These are phyloP conservation scores for Nissolia schottii DNA, from an alignment of 306 rosid species.

Conservation along the genomic window DNA sequence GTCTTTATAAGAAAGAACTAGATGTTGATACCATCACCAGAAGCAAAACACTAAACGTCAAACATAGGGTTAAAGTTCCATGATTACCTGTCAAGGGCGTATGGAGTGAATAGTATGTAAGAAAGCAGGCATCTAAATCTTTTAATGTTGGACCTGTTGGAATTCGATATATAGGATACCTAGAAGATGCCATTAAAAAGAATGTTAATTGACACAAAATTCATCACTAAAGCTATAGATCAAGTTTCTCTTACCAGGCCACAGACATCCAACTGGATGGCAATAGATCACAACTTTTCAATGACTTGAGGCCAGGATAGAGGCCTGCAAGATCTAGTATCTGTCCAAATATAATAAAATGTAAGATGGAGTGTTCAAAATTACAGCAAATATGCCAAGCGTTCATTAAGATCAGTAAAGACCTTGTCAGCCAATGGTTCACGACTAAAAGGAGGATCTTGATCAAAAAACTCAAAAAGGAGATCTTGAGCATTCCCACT, in stretches of 20 bases:
- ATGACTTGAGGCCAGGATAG: conserved; percentile 61
- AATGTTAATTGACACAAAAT: conserved; percentile 22
- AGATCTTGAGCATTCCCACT: conserved; percentile 44
- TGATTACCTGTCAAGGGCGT: conserved; percentile 67
- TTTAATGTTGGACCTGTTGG: conserved; percentile 86
- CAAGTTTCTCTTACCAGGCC: conserved; percentile 61
- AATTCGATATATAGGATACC: conserved; percentile 96
- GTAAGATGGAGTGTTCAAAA: conserved; percentile 23
- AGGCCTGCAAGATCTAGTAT: conserved; percentile 65
- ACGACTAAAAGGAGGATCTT: conserved; percentile 72
- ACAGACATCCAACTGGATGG: conserved; percentile 88
- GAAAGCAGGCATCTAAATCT: conserved; percentile 88
- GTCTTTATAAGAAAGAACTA: conserved; percentile 3
- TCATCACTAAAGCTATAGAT: conserved; percentile 9
- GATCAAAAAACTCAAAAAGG: conserved; percentile 77
- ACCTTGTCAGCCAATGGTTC: conserved; percentile 85
- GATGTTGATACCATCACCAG: conserved; percentile 7
- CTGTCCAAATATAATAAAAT: conserved; percentile 39
- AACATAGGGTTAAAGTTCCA: conserved; percentile 6
- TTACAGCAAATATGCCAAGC: conserved; percentile 4
- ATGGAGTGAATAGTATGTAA: conserved; percentile 79
- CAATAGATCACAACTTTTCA: conserved; percentile 84
- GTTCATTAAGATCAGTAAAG: conserved; percentile 26
- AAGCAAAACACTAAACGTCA: conserved; percentile 7
- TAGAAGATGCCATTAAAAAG: conserved; percentile 35